Conservation (phyloP, 306 rosid genomes). For the Biancaea sappan region DNA sequence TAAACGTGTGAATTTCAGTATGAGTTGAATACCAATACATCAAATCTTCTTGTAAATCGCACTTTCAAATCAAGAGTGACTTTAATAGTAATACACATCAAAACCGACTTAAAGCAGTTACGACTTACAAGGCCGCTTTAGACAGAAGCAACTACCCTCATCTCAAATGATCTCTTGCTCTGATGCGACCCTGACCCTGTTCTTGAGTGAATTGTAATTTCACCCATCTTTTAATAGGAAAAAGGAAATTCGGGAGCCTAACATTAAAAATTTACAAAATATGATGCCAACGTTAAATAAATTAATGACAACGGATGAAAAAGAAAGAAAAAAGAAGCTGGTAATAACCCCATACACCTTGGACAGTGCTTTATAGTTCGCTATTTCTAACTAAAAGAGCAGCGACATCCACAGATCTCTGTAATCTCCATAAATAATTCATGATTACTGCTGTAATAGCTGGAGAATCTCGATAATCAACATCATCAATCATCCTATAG, state of each 20-base stretch:
- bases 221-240: conserved; percentile 20
- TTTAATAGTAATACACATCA: neutral
- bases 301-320: conserved; percentile 14
- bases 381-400: conserved; percentile 37
- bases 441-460: conserved; percentile 41
- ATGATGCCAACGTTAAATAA: neutral
- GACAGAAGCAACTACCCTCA: neutral
- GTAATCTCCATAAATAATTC: conserved; percentile 39
- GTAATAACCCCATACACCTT: conserved; percentile 40
- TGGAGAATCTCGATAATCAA: conserved; percentile 36
- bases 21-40: too few species aligned
- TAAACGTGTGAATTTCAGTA: neutral
- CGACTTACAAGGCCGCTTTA: neutral
- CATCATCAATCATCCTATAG: conserved; percentile 25
- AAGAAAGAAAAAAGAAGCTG: too few species aligned
- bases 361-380: conserved; percentile 12
- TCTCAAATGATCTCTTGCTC: conserved; percentile 11
- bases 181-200: neutral
- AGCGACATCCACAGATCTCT: conserved; percentile 48
- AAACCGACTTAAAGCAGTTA: neutral
- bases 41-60: neutral
- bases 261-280: conserved; percentile 37
- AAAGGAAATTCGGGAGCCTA: conserved; percentile 21
- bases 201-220: conserved; percentile 8
- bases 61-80: neutral